Base-by-base conservation (phyloP, 345 rosid genomes). In the Conringia planisiliqua region DNA sequence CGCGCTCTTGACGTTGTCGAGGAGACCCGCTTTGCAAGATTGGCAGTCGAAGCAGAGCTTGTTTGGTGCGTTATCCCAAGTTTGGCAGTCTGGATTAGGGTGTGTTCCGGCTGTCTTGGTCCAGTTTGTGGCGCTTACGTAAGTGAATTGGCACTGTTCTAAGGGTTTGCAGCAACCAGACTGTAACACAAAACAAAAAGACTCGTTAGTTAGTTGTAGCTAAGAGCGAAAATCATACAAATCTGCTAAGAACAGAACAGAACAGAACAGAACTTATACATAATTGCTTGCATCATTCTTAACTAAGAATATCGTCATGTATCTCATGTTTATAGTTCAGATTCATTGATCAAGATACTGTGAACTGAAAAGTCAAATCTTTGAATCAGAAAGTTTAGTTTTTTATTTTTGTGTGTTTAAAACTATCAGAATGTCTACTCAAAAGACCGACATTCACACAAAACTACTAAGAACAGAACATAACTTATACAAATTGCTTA, bases 101-200 rank as follows among this genome's bases (percentile, higher is more conserved):
- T 30, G 66, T 58, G 12, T 63, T 10, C 55, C 73, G 5, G 14
- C 4, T 2, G 71, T 24, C 68, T 71, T 60, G 35, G 58, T 87
- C 99, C 99, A 95, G 61, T 24, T 73, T 5, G 83, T 87, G 29
- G 97, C 90, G 30, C 64, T 73, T 32, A 26, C 80, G 44, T 86
- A 95, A 6, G 67, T 58, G 74, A 83, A 95, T 5, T 67, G 80
- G 58, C 99, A 95, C 60, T 78, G 83, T 46, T 85, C 81, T 2
- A 87, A 80, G 14, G 97, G 99, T 86, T 92, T 95, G 78, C 99
- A 95, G 86, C 99, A 95, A 48, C 99, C 99, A 70, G 99, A 88
- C 99, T 95, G 87, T 76, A 67, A 71, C 35, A 64, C 27, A 55
- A 9, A 36, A 43, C 20, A 52, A 35, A 58, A 47, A 35, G 12